These are phyloP conservation scores for Fusarium verticillioides DNA, from an alignment of 2,329 filamentous ascomycete species.

Conservation along the genomic window DNA sequence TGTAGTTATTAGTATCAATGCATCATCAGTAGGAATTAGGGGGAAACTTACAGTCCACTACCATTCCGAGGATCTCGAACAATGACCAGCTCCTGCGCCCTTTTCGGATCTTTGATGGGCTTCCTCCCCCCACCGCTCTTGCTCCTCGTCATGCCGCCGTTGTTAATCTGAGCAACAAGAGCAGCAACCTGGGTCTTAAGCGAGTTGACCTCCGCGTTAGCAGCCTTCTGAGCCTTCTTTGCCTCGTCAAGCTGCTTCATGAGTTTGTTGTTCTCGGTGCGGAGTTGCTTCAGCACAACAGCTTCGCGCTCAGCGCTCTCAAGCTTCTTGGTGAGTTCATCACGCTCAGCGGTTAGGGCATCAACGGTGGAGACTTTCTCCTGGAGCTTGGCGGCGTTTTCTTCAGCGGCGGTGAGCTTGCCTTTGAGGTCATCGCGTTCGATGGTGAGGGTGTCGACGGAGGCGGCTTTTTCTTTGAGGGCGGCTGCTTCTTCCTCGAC, in stretches of 20 bases:
- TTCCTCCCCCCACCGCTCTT: slow-evolving; percentile 34
- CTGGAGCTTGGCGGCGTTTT: slow-evolving; percentile 3
- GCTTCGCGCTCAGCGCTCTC: slow-evolving; percentile 37
- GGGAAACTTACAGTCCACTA: slow-evolving; percentile 39
- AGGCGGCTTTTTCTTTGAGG: slow-evolving; percentile 32
- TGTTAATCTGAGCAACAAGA: slow-evolving; percentile 36
- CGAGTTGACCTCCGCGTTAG: slow-evolving; percentile 29
- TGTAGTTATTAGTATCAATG: background rate
- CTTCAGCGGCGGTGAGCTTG: slow-evolving; percentile 29
- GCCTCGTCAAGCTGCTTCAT: slow-evolving; percentile 40
- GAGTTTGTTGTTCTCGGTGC: slow-evolving; percentile 42
- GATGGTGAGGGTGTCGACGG: slow-evolving; percentile 19
- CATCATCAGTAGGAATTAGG: accelerated
- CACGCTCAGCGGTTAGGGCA: slow-evolving; percentile 14
- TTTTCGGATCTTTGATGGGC: slow-evolving; percentile 41
- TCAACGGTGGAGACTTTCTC: slow-evolving; percentile 24
- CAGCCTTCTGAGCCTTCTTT: slow-evolving; percentile 37
- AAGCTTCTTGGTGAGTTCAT: slow-evolving; percentile 37
- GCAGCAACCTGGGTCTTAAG: slow-evolving; percentile 37
- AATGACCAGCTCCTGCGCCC: slow-evolving; percentile 41
- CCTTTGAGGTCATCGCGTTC: slow-evolving; percentile 32
- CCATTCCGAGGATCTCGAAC: slow-evolving; percentile 40
- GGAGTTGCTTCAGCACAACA: slow-evolving; percentile 33
- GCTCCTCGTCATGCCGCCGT: background rate
- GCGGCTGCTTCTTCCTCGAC: slow-evolving; percentile 27